Base-by-base conservation (phyloP, 805 yeast genomes). In the Yamadazyma philogaea region DNA sequence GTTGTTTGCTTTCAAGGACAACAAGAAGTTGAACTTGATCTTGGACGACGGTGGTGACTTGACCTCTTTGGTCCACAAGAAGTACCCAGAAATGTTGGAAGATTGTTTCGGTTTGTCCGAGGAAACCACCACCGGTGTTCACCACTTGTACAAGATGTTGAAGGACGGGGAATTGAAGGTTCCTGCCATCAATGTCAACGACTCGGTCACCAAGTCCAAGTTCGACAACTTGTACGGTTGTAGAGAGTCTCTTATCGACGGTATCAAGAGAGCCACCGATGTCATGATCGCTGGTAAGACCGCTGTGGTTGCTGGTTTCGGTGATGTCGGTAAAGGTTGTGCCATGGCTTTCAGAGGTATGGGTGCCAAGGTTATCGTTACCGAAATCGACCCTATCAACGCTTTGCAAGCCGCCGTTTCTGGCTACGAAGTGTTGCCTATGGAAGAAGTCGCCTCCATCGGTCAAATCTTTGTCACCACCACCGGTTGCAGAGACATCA, bases 321-420 rank as follows among this genome's bases (percentile, higher is more conserved):
- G 99, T 82, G 99, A 91, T 69, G 99, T 91, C 66, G 99, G 99
- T 78, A 91, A 91, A 79, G 99, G 99, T 72, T 91, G 99, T 82
- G 97, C 96, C 70, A 85, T 89, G 87, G 96, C 99, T 55, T 82
- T 93, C 63, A 84, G 87, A 76, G 90, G 95, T 67, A 90, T 91
- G 97, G 99, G 99, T 78, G 96, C 99, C 56, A 87, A 96, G 74
- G 99, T 91, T 60, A 80, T 93, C 55, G 89, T 91, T 63, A 85
- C 98, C 57, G 99, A 91, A 79, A 78, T 91, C 63, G 99, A 91
- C 74, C 99, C 99, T 66, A 91, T 91, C 77, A 91, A 91, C 72
- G 99, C 99, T 57, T 80, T 91, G 63, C 99, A 91, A 80, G 99
- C 99, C 58, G 97, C 98, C 59, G 97, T 93, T 71, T 87, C 91